These are phyloP conservation scores for Beauveria varroae DNA, from an alignment of 2,329 filamentous ascomycete species.

Conservation along the genomic window DNA sequence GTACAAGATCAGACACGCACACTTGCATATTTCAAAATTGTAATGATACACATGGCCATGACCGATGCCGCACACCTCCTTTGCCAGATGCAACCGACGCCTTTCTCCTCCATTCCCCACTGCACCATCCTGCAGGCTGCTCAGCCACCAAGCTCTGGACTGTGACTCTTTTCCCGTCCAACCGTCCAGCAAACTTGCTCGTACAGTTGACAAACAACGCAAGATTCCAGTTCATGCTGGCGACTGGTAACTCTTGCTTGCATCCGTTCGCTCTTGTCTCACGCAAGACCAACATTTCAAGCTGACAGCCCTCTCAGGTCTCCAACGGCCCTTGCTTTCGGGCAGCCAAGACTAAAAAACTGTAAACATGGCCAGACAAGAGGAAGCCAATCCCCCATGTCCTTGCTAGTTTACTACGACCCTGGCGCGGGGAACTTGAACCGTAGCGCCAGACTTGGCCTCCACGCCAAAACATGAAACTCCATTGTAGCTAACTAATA, in stretches of 20 bases:
- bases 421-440: conserved; percentile 6
- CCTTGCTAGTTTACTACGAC: background rate
- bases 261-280: background rate
- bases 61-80: background rate
- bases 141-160: conserved; percentile 2
- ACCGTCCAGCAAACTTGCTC: background rate
- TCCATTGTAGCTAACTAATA: background rate
- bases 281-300: background rate
- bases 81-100: conserved; percentile 6
- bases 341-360: background rate
- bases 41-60: background rate
- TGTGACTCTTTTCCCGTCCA: conserved; percentile 4
- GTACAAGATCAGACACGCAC: too few species aligned
- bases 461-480: background rate
- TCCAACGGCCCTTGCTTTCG: background rate
- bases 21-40: background rate
- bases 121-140: background rate
- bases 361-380: background rate
- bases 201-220: background rate
- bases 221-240: background rate
- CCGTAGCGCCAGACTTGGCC: conserved; percentile 3
- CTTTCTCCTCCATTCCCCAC: background rate
- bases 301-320: background rate
- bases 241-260: background rate
- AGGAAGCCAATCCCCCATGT: background rate